Percentiles rank a stretch among this genome's conserved stretches.
Conservation (phyloP, 176 grass and related monocot genomes). For the Calamus simplicifolius region DNA sequence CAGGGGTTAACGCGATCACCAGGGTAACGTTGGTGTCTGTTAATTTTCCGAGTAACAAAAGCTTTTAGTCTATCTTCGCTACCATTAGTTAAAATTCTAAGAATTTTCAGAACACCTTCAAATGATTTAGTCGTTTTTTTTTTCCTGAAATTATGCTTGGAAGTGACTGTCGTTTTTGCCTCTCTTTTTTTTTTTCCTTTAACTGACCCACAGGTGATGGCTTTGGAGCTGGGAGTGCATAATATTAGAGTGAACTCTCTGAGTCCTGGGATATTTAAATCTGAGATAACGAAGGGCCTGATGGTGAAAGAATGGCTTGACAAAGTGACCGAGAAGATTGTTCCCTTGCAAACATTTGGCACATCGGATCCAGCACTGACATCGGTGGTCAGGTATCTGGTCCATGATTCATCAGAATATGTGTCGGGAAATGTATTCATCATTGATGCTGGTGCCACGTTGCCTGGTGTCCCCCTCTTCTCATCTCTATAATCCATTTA, state of each 20-base stretch:
- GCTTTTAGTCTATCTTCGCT: too few species aligned
- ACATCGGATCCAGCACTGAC: constrained; percentile 74
- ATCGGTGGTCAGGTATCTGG: constrained; percentile 57
- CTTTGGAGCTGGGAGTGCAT: constrained; percentile 63
- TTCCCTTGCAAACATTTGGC: constrained; percentile 52
- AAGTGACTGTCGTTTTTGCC: too few species aligned
- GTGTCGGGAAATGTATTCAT: constrained; percentile 76
- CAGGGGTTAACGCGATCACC: constrained; percentile 48
- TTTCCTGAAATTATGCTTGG: background rate
- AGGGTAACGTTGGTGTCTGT: constrained; percentile 35
- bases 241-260: constrained; percentile 61
- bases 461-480: constrained; percentile 74
- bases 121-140: background rate
- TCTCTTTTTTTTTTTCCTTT: too few species aligned
- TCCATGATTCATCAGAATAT: constrained; percentile 69
- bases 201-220: constrained; percentile 48
- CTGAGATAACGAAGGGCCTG: constrained; percentile 63
- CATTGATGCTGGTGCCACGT: constrained; percentile 56
- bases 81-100: too few species aligned
- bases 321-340: constrained; percentile 43
- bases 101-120: background rate
- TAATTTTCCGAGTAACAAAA: background rate
- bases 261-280: constrained; percentile 44
- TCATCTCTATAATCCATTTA: constrained; percentile 52
- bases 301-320: constrained; percentile 62